Evolutionary conservation across 2,329 filamentous ascomycete genomes (phyloP), one percentile per base, ranked within the genome.

Genomic region (Apiospora pterosperma): DNA sequence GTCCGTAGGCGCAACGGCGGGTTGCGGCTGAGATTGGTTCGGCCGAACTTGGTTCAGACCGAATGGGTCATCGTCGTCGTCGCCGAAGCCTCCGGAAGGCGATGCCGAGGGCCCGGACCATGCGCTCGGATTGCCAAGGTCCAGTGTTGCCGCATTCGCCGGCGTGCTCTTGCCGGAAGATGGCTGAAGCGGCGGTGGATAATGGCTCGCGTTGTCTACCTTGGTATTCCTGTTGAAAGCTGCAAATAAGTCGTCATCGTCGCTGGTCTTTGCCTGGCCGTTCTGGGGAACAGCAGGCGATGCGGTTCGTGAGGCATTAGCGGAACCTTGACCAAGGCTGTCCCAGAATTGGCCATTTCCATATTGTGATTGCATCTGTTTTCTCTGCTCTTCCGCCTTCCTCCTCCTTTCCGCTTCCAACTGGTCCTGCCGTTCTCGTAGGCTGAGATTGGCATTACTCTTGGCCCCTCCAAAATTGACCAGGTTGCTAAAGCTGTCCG

Each of bases 1-100:
- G n/a, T 76, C 77, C 0, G 69, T 63, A 21, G 31, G 34, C 59
- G 62, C 48, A 11, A 69, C 67, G 60, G 61, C 61, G 28, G 48
- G 28, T 5, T n/a, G 28, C 23, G 68, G 72, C 10, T 66, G 71
- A 31, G 74, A 71, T 25, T 68, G 55, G 69, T 79, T 78, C 73
- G 76, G 78, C 68, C 86, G 85, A 72, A 93, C 75, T 68, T 90
- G 82, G 65, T 84, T 89, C 39, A 97, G 80, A 0, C 92, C 95
- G 75, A 98, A 97, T 2, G 93, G 92, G 73, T 97, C 93, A 70
- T 97, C 92, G 64, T 95, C 90, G 36, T 55, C 60, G 23, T 86
- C 82, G 14, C 76, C 79, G 67, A 88, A 78, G 0, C 70, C 75
- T 12, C 72, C 74, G 52, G 72, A 71, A 63, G 74, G 73, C 1